Base-by-base conservation (phyloP, 1,284 basidiomycete species). In the Schizophyllum amplum region DNA sequence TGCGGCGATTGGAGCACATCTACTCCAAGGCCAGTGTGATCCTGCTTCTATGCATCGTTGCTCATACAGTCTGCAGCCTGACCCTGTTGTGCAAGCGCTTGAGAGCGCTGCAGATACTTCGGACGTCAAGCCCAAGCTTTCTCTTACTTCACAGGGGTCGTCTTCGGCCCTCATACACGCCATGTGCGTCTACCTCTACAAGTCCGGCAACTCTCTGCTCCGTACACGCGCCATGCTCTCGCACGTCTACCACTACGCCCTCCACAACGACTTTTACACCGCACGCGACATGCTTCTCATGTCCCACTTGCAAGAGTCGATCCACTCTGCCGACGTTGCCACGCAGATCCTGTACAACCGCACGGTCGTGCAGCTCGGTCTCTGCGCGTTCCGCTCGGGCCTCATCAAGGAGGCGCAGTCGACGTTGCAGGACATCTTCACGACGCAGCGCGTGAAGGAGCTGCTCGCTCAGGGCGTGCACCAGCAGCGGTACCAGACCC, bases 301-400 rank as follows among this genome's bases (percentile, higher is more conserved):
- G 97, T 98, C 94, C 13, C 97, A 99, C 72, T 81, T 99, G 52
- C 96, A 99, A 72, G 96, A 98, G 71, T 91, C 92, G 1, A 90
- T 99, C 65, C 87, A 93, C 68, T 91, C 92, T 49, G 94, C 96
- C 61, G 97, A 99, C 67, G 94, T 98, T 56, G 87, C 89, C 22
- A 99, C 97, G 0, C 97, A 99, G 75, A 98, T 99, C 67, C 78
- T 99, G 52, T 99, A 97, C 79, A 99, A 99, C 73, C 90, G 97
- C 49, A 94, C 94, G 7, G 86, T 99, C 54, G 96, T 99, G 51
- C 97, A 99, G 72, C 85, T 99, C 57, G 97, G 97, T 50, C 81
- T 99, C 25, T 95, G 93, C 64, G 97, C 97, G 2, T 99, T 99
- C 86, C 86, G 97, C 55, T 87, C 86, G 57, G 97, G 97, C 24